phyloP scores from a whole-genome alignment of 164 flowering plant genomes.

The Nymphaea thermarum region DNA sequence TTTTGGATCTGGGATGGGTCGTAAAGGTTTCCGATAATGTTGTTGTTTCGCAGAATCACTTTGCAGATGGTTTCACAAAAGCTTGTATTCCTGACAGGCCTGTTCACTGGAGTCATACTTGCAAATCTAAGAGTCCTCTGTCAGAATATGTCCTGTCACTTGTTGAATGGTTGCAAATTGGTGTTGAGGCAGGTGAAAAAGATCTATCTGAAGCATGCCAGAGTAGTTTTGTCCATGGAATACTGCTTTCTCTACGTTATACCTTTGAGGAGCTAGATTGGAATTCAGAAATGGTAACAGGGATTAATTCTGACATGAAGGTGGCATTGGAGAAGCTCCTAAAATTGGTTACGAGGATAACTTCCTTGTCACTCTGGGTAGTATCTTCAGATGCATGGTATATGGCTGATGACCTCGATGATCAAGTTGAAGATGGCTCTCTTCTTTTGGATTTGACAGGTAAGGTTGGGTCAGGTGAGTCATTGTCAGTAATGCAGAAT shows the following conservation, averaged over 20 bases:
- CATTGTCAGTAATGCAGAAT: slow-evolving; percentile 22
- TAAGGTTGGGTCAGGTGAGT: slow-evolving; percentile 18
- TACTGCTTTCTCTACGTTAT: slow-evolving; percentile 77
- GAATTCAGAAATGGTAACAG: slow-evolving; percentile 55
- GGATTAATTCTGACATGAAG: slow-evolving; percentile 50
- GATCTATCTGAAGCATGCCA: slow-evolving; percentile 88
- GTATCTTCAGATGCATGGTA: slow-evolving; percentile 97
- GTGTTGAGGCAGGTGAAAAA: slow-evolving; percentile 70
- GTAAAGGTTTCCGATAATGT: slow-evolving; percentile 43
- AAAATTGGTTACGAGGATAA: slow-evolving; percentile 66
- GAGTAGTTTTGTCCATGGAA: slow-evolving; percentile 96
- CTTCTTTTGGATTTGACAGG: slow-evolving; percentile 29
- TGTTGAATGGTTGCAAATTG: slow-evolving; percentile 62
- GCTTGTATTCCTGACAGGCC: background rate
- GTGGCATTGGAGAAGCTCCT: slow-evolving; percentile 50
- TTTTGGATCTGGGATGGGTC: slow-evolving; percentile 74
- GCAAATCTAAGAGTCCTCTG: slow-evolving; percentile 27
- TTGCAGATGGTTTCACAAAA: slow-evolving; percentile 12
- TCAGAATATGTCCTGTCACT: slow-evolving; percentile 60
- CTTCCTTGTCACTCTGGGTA: slow-evolving; percentile 91
- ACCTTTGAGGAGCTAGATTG: slow-evolving; percentile 95
- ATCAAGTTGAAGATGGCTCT: slow-evolving; percentile 47
- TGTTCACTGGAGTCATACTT: slow-evolving; percentile 3
- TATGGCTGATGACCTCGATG: slow-evolving; percentile 83
- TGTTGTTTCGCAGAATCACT: slow-evolving; percentile 18